Conservation (phyloP, 1,284 basidiomycete genomes). For the Schizophyllum commune region DNA sequence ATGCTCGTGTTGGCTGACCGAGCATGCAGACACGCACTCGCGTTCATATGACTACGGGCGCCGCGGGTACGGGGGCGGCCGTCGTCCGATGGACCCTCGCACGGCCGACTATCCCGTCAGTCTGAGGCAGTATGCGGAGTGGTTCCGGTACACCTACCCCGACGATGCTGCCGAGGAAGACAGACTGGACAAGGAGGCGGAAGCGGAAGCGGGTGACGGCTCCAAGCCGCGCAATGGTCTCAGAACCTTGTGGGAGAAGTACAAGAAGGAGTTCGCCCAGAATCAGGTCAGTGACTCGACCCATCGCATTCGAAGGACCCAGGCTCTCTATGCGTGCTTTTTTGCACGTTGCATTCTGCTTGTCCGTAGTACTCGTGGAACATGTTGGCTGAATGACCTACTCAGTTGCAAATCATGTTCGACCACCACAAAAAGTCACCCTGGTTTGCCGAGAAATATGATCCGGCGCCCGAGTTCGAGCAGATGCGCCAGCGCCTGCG, state of each 20-base stretch:
- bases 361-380: constrained; percentile 18
- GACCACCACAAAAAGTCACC: constrained; percentile 85
- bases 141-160: constrained; percentile 79
- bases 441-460: constrained; percentile 95
- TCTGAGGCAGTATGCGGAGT: constrained; percentile 83
- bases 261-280: constrained; percentile 81
- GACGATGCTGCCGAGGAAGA: constrained; percentile 74
- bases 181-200: constrained; percentile 70
- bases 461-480: constrained; percentile 59
- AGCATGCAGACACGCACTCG: constrained; percentile 7
- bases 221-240: constrained; percentile 75
- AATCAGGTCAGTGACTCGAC: constrained; percentile 58
- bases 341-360: constrained; percentile 6
- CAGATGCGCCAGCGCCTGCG: constrained; percentile 68
- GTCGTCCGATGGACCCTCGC: constrained; percentile 73
- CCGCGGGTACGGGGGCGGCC: constrained; percentile 42
- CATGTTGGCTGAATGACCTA: constrained; percentile 29
- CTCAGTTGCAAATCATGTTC: constrained; percentile 85
- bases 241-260: constrained; percentile 79
- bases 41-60: constrained; percentile 54
- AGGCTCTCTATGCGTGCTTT: constrained; percentile 4
- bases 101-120: constrained; percentile 76
- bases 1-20: constrained; percentile 3
- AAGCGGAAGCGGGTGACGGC: constrained; percentile 72
- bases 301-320: neutral